phyloP scores from a whole-genome alignment of 208 protist species.

The Leishmania braziliensis region DNA sequence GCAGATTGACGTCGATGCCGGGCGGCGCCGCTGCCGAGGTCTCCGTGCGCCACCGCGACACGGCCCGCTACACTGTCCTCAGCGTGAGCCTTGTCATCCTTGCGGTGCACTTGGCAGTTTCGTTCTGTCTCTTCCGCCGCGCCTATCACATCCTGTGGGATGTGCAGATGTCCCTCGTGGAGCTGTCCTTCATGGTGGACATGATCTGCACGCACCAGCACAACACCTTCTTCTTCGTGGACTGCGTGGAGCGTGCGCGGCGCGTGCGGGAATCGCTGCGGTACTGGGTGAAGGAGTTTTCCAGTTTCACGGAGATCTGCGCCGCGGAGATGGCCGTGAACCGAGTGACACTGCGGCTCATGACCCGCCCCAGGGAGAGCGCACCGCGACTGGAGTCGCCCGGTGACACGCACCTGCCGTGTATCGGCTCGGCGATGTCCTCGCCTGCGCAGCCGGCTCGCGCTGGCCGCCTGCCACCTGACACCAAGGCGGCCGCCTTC shows the following conservation, averaged over 20 bases:
- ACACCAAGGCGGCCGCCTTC: background rate
- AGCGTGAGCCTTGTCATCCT: conserved; percentile 19
- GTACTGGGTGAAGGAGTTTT: conserved; percentile 23
- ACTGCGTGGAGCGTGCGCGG: conserved; percentile 15
- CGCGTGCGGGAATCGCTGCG: background rate
- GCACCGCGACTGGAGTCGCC: background rate
- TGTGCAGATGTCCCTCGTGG: conserved; percentile 5
- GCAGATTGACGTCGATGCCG: background rate
- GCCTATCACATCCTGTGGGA: conserved; percentile 5
- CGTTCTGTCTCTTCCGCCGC: conserved; percentile 6
- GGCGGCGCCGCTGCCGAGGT: background rate
- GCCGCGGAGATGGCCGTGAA: conserved; percentile 15
- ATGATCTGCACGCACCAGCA: background rate
- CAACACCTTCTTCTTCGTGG: conserved; percentile 21
- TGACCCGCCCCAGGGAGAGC: background rate
- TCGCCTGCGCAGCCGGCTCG: background rate
- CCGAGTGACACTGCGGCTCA: conserved; percentile 7
- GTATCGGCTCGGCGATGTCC: background rate
- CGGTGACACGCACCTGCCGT: background rate
- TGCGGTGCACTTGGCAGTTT: conserved; percentile 1
- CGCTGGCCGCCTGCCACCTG: background rate
- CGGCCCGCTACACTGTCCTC: conserved; percentile 31
- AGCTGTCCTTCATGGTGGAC: conserved; percentile 12
- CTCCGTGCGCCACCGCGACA: background rate
- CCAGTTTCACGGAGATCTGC: conserved; percentile 8